Base-by-base conservation (phyloP, 2,329 filamentous ascomycete species). In the Phoma sp. region DNA sequence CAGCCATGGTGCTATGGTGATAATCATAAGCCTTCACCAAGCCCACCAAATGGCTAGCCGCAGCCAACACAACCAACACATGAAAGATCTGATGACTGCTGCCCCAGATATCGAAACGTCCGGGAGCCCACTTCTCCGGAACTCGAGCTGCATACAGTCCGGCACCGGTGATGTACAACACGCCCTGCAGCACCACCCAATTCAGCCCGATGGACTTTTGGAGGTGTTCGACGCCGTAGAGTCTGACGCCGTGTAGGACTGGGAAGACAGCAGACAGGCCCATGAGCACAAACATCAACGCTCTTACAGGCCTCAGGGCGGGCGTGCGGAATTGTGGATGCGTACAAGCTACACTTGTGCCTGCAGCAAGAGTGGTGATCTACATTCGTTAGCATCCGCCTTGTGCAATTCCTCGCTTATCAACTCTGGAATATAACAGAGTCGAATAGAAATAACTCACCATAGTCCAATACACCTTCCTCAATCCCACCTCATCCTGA, bases 21-120 rank as follows among this genome's bases (percentile, higher is more conserved):
- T 90, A 88, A 75, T 96, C 91, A 76, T 97, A 96, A 4, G 93
- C 93, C 74, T 86, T 89, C 25, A 90, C 72, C 77, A 98, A 83
- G 42, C 91, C 93, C 46, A 87, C 87, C 55, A 98, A 79, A 79
- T 99, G 95, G 20, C 89, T 84, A 1, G 84, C 83, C 0, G 92
- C 93, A 0, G 95, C 95, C 56, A 92, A 75, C 14, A 98, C 80
- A 23, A 99, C 93, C 60, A 95, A 83, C 32, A 96, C 80, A 78
- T 99, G 95, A 74, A 99, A 99, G 60, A 99, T 89, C 77, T 99
- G 95, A 76, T 99, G 95, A 17, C 92, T 96, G 71, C 88, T 92
- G 30, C 95, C 93, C 84, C 90, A 90, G 45, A 97, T 90, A 76
- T 99, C 95, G 69, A 93, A 97, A 7, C 75, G 80, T 1, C 92